phyloP scores from a whole-genome alignment of 495 filamentous ascomycete species.

The Hamigera avellanea region DNA sequence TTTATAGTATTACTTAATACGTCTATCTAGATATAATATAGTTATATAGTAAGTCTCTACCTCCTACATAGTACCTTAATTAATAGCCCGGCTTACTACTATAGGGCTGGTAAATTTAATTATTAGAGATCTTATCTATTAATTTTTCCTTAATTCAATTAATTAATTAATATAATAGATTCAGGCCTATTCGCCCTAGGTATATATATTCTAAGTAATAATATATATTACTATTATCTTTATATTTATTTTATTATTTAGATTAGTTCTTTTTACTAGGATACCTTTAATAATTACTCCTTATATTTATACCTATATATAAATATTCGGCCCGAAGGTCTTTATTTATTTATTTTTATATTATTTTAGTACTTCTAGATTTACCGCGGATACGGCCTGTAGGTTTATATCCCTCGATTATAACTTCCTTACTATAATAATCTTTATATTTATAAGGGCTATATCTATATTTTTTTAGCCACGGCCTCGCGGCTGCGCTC shows the following conservation, averaged over 20 bases:
- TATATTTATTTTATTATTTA: background rate
- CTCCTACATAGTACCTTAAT: slow-evolving; percentile 4
- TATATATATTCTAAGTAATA: background rate
- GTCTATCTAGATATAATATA: slow-evolving; percentile 6
- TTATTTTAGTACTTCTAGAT: slow-evolving; percentile 5
- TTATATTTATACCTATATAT: slow-evolving; percentile 7
- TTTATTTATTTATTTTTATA: slow-evolving; percentile 2
- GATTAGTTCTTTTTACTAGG: slow-evolving; percentile 2
- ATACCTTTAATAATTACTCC: slow-evolving; percentile 8
- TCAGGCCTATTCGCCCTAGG: slow-evolving; percentile 3
- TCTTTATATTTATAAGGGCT: slow-evolving; percentile 1
- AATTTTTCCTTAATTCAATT: background rate
- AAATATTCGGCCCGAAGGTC: slow-evolving; percentile 3
- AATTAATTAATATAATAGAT: slow-evolving; percentile 6
- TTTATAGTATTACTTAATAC: slow-evolving; percentile 7
- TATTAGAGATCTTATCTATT: slow-evolving; percentile 6
- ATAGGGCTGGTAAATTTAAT: slow-evolving; percentile 10
- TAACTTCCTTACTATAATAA: slow-evolving; percentile 7
- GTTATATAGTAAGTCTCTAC: slow-evolving; percentile 1
- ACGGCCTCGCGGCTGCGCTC: slow-evolving; percentile 1
- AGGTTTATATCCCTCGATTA: slow-evolving; percentile 5
- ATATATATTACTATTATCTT: slow-evolving; percentile 3
- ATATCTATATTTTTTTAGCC: background rate
- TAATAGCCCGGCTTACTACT: slow-evolving; percentile 9
- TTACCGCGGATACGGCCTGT: slow-evolving; percentile 2